Evolutionary conservation across 441 rosid genomes (phyloP).

Genomic region (Gossypium davidsonii): DNA sequence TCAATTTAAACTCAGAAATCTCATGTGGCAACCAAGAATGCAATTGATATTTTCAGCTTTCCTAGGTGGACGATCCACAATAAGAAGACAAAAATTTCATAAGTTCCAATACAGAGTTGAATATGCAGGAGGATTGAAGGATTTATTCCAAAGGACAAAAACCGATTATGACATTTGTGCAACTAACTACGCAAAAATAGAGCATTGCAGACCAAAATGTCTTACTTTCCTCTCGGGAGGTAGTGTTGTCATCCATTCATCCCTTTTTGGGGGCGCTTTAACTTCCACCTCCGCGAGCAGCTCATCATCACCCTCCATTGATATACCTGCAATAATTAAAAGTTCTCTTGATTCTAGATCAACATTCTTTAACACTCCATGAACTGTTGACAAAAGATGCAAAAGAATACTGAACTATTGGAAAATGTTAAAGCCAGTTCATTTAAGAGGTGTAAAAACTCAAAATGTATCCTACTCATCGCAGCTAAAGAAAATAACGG

Average conservation of each 20-base stretch:
- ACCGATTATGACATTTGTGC: not conserved
- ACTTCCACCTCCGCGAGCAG: conserved; percentile 65
- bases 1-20: not conserved
- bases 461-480: not conserved
- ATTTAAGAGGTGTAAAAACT: not conserved
- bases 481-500: not conserved
- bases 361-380: not conserved
- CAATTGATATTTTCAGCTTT: not conserved
- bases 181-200: not conserved
- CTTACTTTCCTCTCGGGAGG: conserved; percentile 93
- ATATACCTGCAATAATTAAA: conserved; percentile 52
- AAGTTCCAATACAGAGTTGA: not conserved
- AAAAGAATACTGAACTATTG: not conserved
- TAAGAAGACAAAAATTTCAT: not conserved
- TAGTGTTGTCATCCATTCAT: conserved; percentile 96
- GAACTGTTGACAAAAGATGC: not conserved
- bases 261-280: conserved; percentile 64
- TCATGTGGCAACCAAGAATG: not conserved
- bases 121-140: not conserved
- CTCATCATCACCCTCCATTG: conserved; percentile 96
- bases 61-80: not conserved
- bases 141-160: not conserved
- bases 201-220: not conserved
- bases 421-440: conserved; percentile 7
- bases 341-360: conserved; percentile 13